These are phyloP conservation scores for Coemansia biformis DNA, from an alignment of 192 early-diverging fungal species.

Conservation along the genomic window DNA sequence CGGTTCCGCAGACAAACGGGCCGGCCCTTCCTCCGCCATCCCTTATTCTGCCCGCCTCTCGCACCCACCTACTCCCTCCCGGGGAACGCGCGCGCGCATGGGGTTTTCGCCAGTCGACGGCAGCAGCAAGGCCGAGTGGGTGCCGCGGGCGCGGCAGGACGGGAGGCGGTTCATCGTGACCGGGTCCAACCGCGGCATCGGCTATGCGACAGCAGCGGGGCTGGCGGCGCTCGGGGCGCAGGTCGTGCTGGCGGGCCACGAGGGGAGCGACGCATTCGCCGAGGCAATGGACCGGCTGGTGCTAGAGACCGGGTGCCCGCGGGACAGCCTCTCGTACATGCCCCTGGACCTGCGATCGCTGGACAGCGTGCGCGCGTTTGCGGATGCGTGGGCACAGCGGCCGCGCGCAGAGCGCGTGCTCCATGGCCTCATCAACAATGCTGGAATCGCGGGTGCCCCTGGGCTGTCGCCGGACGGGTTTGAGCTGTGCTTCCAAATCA, in stretches of 20 bases:
- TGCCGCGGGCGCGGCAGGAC: conserved; percentile 32
- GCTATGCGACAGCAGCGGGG: conserved; percentile 29
- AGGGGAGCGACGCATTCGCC: conserved; percentile 25
- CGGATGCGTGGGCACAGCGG: conserved; percentile 17
- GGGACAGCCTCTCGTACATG: conserved; percentile 37
- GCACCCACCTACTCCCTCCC: too few species aligned
- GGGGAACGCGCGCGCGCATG: too few species aligned
- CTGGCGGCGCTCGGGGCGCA: conserved; percentile 45
- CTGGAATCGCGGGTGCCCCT: conserved; percentile 40
- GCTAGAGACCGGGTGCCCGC: conserved; percentile 37
- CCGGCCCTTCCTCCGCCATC: too few species aligned
- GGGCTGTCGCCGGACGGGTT: conserved; percentile 46
- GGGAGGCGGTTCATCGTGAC: conserved; percentile 40
- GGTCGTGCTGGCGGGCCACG: conserved; percentile 39
- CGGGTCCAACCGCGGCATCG: conserved; percentile 48
- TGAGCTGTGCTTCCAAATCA: conserved; percentile 48
- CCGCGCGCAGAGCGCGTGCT: conserved; percentile 9
- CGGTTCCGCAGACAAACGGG: too few species aligned
- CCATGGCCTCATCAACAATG: conserved; percentile 42
- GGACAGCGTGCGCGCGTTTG: conserved; percentile 34
- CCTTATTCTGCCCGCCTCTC: too few species aligned
- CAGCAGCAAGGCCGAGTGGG: conserved; percentile 26
- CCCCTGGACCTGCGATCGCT: conserved; percentile 41
- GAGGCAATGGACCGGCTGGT: conserved; percentile 38
- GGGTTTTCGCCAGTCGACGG: conserved; percentile 34